Evolutionary conservation across 2,329 filamentous ascomycete genomes (phyloP).

Genomic region (Hymenoscyphus infarciens): DNA sequence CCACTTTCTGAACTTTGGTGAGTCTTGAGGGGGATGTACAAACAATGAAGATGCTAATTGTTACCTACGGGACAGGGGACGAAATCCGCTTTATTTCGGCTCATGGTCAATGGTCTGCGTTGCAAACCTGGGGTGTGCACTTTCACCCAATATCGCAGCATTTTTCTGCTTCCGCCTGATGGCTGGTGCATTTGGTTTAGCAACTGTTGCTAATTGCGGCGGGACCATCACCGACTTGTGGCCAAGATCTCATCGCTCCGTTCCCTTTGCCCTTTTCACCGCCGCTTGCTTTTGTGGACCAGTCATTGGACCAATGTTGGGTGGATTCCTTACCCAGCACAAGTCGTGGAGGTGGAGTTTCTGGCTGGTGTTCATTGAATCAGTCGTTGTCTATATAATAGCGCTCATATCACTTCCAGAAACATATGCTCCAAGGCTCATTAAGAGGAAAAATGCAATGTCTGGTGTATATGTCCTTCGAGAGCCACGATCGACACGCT

Average conservation of each 20-base stretch:
- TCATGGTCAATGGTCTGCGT: too few relatives aligned
- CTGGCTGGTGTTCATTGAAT: not conserved
- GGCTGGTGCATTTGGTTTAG: too few relatives aligned
- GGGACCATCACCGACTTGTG: not conserved
- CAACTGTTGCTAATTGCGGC: not conserved
- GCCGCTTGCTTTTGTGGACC: slow-evolving; percentile 44
- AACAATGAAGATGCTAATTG: too few relatives aligned
- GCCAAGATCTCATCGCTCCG: not conserved
- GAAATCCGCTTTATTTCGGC: too few relatives aligned
- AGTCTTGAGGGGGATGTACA: too few relatives aligned
- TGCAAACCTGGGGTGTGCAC: too few relatives aligned
- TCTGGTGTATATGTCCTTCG: slow-evolving; percentile 22
- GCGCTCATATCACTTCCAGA: slow-evolving; percentile 45
- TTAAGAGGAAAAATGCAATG: slow-evolving; percentile 35
- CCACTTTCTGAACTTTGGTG: too few relatives aligned
- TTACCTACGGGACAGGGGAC: too few relatives aligned
- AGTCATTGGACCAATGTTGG: slow-evolving; percentile 56
- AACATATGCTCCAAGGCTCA: slow-evolving; percentile 55
- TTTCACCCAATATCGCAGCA: too few relatives aligned
- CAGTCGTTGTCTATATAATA: not conserved
- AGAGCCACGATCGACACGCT: slow-evolving; percentile 37
- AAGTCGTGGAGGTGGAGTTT: not conserved
- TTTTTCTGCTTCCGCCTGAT: too few relatives aligned
- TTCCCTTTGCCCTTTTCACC: slow-evolving; percentile 60
- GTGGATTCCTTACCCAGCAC: slow-evolving; percentile 53